A percentile compares a stretch with the other conserved stretches of the same genome.
Evolutionary conservation across 2,329 filamentous ascomycete species (phyloP).

Genomic region (Cladosporium phlei): DNA sequence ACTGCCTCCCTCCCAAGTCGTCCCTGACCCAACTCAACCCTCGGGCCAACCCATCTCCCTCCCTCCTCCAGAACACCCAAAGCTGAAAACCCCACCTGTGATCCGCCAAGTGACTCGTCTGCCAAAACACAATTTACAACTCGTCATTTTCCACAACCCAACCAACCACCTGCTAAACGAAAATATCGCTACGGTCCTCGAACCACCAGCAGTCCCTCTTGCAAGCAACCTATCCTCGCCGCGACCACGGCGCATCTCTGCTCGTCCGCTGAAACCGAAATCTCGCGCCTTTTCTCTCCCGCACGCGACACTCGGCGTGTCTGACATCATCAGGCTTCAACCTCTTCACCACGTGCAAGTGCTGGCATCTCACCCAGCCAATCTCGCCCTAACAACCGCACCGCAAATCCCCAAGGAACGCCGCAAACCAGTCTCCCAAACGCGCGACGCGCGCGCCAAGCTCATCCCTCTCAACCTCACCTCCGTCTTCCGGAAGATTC

Average conservation of each 20-base stretch:
- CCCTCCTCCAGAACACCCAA: neutral
- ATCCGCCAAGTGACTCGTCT: conserved; percentile 8
- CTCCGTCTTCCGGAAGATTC: conserved; percentile 2
- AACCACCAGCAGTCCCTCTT: too few species aligned
- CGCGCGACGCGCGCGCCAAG: conserved; percentile 1
- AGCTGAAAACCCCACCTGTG: conserved; percentile 7
- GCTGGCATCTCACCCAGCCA: neutral
- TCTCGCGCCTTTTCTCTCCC: neutral
- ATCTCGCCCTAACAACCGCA: neutral
- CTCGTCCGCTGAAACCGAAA: neutral
- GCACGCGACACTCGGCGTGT: conserved; percentile 11
- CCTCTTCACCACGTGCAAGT: conserved; percentile 4
- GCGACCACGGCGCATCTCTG: neutral
- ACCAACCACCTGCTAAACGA: conserved; percentile 1
- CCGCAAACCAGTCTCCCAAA: neutral
- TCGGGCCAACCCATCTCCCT: neutral
- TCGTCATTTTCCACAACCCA: conserved; percentile 3
- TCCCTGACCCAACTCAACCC: neutral
- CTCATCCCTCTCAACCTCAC: neutral
- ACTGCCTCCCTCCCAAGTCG: neutral
- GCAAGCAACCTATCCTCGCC: neutral
- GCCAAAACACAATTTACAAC: too few species aligned
- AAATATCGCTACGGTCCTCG: too few species aligned
- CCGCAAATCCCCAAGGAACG: too few species aligned
- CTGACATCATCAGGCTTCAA: conserved; percentile 18